Percentiles rank a stretch among this genome's conserved stretches.
phyloP scores from a whole-genome alignment of 2,329 filamentous ascomycete species.

The Stemphylium beticola region DNA sequence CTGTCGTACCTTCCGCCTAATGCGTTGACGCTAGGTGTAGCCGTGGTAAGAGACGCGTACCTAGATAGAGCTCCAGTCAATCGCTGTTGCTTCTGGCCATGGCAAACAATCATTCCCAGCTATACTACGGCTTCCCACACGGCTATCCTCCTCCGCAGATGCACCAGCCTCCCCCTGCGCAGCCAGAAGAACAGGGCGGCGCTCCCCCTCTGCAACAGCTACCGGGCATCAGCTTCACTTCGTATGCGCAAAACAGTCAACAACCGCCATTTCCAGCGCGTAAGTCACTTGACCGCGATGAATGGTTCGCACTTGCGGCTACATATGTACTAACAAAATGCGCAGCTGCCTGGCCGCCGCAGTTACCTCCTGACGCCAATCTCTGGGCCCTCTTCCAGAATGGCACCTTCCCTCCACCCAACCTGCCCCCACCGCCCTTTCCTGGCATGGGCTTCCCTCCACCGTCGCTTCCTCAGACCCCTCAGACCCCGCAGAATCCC shows the following conservation, averaged over 20 bases:
- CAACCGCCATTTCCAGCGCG: slow-evolving; percentile 27
- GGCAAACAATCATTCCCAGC: slow-evolving; percentile 41
- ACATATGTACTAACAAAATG: not conserved
- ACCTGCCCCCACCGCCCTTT: slow-evolving; percentile 24
- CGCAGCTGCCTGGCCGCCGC: slow-evolving; percentile 30
- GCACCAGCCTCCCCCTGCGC: slow-evolving; percentile 12
- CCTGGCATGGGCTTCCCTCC: slow-evolving; percentile 24
- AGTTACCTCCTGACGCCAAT: slow-evolving; percentile 38
- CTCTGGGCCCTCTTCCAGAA: slow-evolving; percentile 40
- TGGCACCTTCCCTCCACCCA: slow-evolving; percentile 34
- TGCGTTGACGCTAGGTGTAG: slow-evolving; percentile 22
- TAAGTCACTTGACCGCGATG: slow-evolving; percentile 7
- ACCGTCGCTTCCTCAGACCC: slow-evolving; percentile 30
- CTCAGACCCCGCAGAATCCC: slow-evolving; percentile 27
- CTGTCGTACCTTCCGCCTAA: slow-evolving; percentile 7
- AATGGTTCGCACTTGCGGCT: not conserved
- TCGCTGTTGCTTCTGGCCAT: slow-evolving; percentile 21
- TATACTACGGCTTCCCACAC: slow-evolving; percentile 33
- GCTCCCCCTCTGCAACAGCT: slow-evolving; percentile 18
- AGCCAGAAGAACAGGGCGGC: slow-evolving; percentile 11
- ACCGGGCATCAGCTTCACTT: slow-evolving; percentile 32
- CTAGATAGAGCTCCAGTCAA: slow-evolving; percentile 9
- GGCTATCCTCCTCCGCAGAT: slow-evolving; percentile 23
- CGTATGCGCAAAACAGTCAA: slow-evolving; percentile 33
- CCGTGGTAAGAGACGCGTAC: slow-evolving; percentile 23